phyloP scores from a whole-genome alignment of 768 basidiomycete genomes.

The Suillus decipiens region DNA sequence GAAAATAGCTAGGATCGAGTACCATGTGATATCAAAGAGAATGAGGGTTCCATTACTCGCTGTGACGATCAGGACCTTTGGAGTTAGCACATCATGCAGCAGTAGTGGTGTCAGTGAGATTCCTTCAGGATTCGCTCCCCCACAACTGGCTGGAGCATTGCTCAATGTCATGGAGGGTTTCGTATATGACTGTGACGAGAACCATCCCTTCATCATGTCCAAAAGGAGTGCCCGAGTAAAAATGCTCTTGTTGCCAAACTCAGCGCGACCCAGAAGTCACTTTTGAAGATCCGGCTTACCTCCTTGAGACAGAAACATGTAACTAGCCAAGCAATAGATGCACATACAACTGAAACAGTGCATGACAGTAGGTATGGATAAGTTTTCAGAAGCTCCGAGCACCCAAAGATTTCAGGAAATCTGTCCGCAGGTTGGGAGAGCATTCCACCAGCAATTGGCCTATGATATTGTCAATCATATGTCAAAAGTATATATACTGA shows the following conservation, averaged over 20 bases:
- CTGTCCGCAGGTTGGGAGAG: slow-evolving; percentile 65
- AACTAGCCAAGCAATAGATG: slow-evolving; percentile 50
- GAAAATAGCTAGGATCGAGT: slow-evolving; percentile 39
- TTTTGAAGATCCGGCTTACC: slow-evolving; percentile 25
- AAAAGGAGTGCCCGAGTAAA: background rate
- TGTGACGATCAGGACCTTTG: slow-evolving; percentile 55
- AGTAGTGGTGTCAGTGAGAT: slow-evolving; percentile 35
- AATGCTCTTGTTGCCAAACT: background rate
- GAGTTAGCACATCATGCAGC: slow-evolving; percentile 50
- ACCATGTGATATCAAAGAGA: too few species aligned
- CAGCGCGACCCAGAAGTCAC: background rate
- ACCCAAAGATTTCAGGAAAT: slow-evolving; percentile 62
- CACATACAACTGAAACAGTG: slow-evolving; percentile 57
- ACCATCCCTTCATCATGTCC: background rate
- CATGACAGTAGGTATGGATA: slow-evolving; percentile 79
- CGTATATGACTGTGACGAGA: background rate
- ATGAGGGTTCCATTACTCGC: slow-evolving; percentile 53
- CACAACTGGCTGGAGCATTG: background rate
- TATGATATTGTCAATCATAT: too few species aligned
- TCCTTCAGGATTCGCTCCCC: background rate
- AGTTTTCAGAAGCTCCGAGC: slow-evolving; percentile 53
- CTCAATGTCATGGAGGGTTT: background rate
- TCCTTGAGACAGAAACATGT: slow-evolving; percentile 57
- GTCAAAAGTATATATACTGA: too few species aligned
- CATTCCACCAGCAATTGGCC: slow-evolving; percentile 46